Evolutionary conservation across 2,329 filamentous ascomycete species (phyloP), one percentile per base, ranked within the genome.

Genomic region (Eutypa lata): DNA sequence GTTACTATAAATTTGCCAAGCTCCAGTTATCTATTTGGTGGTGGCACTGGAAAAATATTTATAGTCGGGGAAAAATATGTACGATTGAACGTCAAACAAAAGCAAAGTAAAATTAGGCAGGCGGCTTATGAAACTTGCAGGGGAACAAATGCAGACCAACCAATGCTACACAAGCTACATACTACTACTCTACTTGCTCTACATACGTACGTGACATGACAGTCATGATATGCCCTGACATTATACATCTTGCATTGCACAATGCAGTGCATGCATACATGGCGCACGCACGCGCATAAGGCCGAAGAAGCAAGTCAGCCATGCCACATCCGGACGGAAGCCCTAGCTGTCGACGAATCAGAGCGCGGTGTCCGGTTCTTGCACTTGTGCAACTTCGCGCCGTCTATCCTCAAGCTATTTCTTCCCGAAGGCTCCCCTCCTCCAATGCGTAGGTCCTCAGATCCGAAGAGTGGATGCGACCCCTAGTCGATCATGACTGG

Each of bases 381-480:
- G 48, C 33, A 21, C 26, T 42, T 16, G 42, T 53, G 38, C 35
- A 13, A 26, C 44, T 44, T 24, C 35, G 28, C 28, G 49, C 47
- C 42, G 51, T 53, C 46, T 45, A 5, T 53, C 19, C 31, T 22
- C 18, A 33, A 49, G 47, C 19, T 21, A 31, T 49, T 24, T 7
- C 42, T 7, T 28, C 42, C 42, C 21, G 22, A 26, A 11, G 42
- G 21, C 42, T 24, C 13, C 16, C 40, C 16, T 47, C 49, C 31
- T 52, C 50, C 53, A 53, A 35, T 46, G 40, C 46, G 40, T 49
- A 60, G 59, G 57, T 57, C 56, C 59, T 61, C 50, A 60, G 60
- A 61, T 61, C 60, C 60, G 60, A 61, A 59, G 56, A 38, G 19
- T 33, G 43, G 19, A 37, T 47, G 11, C n/a, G 35, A 33, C 22